Base-by-base conservation (phyloP, 2,329 filamentous ascomycete genomes). In the Xylaria sp. region DNA sequence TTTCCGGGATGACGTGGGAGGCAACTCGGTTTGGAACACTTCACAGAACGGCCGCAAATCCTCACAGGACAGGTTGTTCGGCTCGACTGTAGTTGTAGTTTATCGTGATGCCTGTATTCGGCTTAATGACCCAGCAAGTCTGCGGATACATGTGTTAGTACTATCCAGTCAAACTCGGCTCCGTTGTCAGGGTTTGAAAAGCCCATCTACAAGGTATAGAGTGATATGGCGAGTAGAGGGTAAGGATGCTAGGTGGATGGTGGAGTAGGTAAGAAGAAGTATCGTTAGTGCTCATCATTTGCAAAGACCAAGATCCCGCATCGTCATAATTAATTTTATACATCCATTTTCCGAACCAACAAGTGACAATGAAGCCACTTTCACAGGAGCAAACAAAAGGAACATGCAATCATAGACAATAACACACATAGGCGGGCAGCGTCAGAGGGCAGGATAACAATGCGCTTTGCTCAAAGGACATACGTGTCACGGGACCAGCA, bases 221-320 rank as follows among this genome's bases (percentile, higher is more conserved):
- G 39, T 42, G 42, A 13, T 34, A 34, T 13, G 29, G 16, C 6
- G 9, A 34, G 16, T 34, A 34, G 38, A 49, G 47, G 49, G 44
- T 44, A 48, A 59, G 57, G 52, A 53, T n/a, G 26, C 59, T 58
- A 63, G 52, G 56, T 48, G 51, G 48, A 37, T 34, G 45, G 56
- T 42, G 48, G 56, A 58, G 43, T 52, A 18, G 54, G 43, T 48
- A 49, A 57, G 49, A 20, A 40, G 19, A 26, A 44, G 47, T 51
- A 50, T 48, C 50, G 56, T 44, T n/a, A 52, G 41, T 50, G 49
- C n/a, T 44, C 60, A 64, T 65, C 59, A 64, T 62, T 67, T 57
- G 60, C 20, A 43, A 42, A 37, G 54, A 49, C 54, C 44, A 37
- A 48, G 29, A 48, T 24, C 19, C 41, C 59, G 59, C 56, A 44